Percentiles rank a stretch among this genome's conserved stretches.
Conservation (phyloP, 371 early-diverging fungal species). For the Dinochytrium kinnereticum region DNA sequence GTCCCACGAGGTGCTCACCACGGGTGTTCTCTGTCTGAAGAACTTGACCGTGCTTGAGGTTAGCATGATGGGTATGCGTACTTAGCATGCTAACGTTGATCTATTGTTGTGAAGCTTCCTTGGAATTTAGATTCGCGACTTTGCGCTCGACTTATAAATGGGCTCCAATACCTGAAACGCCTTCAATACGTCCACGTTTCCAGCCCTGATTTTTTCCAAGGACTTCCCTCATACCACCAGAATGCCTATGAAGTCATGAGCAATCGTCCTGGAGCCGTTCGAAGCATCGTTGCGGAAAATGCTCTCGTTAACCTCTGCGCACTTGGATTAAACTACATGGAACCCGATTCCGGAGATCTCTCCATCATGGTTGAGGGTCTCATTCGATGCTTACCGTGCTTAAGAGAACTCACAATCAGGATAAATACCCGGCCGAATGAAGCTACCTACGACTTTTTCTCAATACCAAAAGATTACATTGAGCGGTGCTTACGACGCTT, state of each 20-base stretch:
- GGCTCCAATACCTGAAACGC: constrained; percentile 20
- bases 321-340: constrained; percentile 38
- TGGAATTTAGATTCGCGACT: constrained; percentile 36
- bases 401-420: constrained; percentile 25
- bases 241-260: constrained; percentile 16
- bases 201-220: constrained; percentile 40
- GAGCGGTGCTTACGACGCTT: constrained; percentile 34
- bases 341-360: constrained; percentile 40
- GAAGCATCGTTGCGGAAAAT: not conserved
- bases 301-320: constrained; percentile 15
- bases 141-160: constrained; percentile 19
- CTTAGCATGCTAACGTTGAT: not conserved
- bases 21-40: constrained; percentile 17
- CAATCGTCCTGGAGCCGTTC: constrained; percentile 12
- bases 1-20: constrained; percentile 21
- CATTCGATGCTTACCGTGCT: constrained; percentile 34
- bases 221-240: constrained; percentile 28
- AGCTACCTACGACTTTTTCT: constrained; percentile 36
- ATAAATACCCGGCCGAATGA: constrained; percentile 36
- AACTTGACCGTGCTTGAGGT: constrained; percentile 30
- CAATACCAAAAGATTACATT: constrained; percentile 34
- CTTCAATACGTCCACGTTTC: constrained; percentile 39
- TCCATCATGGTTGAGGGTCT: constrained; percentile 40
- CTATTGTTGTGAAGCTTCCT: constrained; percentile 25
- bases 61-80: not conserved